Percentiles rank a stretch among this genome's conserved stretches.
Conservation (phyloP, 306 rosid genomes). For the Pueraria montana region DNA sequence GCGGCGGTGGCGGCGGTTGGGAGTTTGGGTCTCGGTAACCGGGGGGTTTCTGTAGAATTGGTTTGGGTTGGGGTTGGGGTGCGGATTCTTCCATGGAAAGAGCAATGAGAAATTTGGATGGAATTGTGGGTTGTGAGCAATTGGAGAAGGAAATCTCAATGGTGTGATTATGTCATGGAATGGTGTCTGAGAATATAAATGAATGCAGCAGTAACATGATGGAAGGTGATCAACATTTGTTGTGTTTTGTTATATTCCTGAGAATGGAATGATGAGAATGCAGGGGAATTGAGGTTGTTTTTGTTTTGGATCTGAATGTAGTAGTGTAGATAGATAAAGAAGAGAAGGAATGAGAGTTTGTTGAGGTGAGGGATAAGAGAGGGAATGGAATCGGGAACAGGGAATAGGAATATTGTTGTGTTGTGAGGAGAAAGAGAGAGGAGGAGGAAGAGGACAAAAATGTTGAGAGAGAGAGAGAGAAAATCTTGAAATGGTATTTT, state of each 20-base stretch:
- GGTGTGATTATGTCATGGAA: too few relatives aligned
- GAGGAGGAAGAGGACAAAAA: conserved; percentile 39
- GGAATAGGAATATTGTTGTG: neutral
- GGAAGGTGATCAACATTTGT: neutral
- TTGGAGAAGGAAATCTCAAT: neutral
- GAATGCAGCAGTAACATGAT: neutral
- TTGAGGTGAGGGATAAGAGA: conserved; percentile 28
- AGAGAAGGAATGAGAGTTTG: neutral
- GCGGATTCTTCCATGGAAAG: neutral
- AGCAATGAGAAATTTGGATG: too few relatives aligned
- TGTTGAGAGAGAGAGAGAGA: neutral
- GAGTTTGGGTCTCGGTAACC: conserved; percentile 60
- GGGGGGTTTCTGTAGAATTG: conserved; percentile 80
- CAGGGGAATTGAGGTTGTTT: neutral
- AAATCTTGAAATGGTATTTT: neutral
- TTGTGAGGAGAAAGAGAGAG: neutral
- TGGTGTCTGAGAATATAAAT: neutral
- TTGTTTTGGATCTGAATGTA: conserved; percentile 1
- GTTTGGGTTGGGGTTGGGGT: conserved; percentile 45
- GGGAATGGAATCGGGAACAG: too few relatives aligned
- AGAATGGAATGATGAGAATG: neutral
- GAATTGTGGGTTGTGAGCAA: too few relatives aligned
- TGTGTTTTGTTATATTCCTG: too few relatives aligned
- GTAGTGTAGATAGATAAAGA: neutral
- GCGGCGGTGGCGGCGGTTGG: conserved; percentile 5